Conservation (phyloP, 1,284 basidiomycete genomes). For the Heterobasidion annosum region DNA sequence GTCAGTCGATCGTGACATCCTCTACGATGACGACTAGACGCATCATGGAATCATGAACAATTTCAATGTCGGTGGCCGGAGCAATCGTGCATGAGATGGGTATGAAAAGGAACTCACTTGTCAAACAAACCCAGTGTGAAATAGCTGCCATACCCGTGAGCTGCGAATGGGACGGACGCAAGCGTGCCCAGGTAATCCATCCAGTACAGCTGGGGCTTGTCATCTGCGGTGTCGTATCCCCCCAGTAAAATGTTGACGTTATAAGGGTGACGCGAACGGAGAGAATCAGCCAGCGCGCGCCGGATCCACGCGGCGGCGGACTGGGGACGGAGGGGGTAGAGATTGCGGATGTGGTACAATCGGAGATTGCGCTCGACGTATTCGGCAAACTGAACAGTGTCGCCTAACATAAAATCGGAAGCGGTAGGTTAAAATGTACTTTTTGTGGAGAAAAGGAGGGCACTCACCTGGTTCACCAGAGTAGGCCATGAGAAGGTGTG, state of each 20-base stretch:
- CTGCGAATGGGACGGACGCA: conserved; percentile 85
- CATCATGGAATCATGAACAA: no score
- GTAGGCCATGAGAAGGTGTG: conserved; percentile 93
- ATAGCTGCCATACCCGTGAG: conserved; percentile 93
- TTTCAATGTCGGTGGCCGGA: no score
- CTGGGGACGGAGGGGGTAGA: conserved; percentile 81
- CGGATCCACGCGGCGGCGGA: conserved; percentile 95
- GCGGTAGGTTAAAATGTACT: background rate
- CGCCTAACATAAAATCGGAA: conserved; percentile 46
- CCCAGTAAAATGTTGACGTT: conserved; percentile 90
- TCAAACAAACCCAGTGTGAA: conserved; percentile 91
- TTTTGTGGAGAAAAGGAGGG: background rate
- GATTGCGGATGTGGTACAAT: conserved; percentile 92
- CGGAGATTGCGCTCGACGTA: conserved; percentile 94
- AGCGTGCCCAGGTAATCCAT: conserved; percentile 93
- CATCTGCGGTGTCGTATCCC: conserved; percentile 70
- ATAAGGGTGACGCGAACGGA: conserved; percentile 87
- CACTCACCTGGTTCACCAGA: conserved; percentile 84
- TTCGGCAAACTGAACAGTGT: conserved; percentile 96
- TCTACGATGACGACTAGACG: no score
- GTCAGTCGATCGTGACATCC: no score
- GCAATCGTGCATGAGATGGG: no score
- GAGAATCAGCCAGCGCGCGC: conserved; percentile 78
- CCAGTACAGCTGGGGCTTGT: conserved; percentile 84
- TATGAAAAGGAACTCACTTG: conserved; percentile 38